Evolutionary conservation across 176 grass and related monocot genomes (phyloP), one percentile per base, ranked within the genome.

Genomic region (Raddia guianensis): DNA sequence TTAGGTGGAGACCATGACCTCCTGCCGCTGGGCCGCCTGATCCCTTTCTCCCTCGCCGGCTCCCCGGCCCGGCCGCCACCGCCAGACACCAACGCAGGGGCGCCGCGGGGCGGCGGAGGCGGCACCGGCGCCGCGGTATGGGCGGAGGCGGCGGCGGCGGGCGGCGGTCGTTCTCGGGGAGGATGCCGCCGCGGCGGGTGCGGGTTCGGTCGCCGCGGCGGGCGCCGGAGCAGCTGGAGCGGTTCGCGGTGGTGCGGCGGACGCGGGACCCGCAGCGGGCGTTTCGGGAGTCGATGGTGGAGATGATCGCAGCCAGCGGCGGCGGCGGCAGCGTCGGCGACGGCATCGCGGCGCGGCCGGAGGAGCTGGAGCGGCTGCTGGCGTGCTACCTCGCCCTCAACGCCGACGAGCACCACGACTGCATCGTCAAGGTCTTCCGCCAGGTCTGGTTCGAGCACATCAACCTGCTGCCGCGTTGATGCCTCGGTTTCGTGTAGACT

Each of bases 371-470:
- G 94, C 79, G 91, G 50, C 81, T 97, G 65, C 74, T 97, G 19
- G 88, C 94, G 57, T 97, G 94, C 76, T 97, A 97, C 84, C 91
- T 97, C 14, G 74, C 94, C 8, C 85, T 97, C 46, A 97, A 97
- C 80, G 71, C 91, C 40, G 91, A 93, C 76, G 91, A 97, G 86
- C 91, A 97, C 82, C 91, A 97, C 73, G 84, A 87, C 52, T 85
- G 91, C 63, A 97, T 97, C 80, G 86, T 97, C 72, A 91, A 93
- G 83, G 86, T 97, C 68, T 97, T 97, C 74, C 85, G 84, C 47
- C 91, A 97, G 73, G 86, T 93, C 43, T 91, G 86, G 73, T 93
- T 87, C 76, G 89, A 97, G 48, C 70, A 85, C 59, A 44, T 91
- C 16, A 87, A 72, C 68, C 82, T 76, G 63, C 77, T 62, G 57